These are phyloP conservation scores for Podaxis pistillaris DNA, from an alignment of 768 basidiomycete species.

Conservation along the genomic window DNA sequence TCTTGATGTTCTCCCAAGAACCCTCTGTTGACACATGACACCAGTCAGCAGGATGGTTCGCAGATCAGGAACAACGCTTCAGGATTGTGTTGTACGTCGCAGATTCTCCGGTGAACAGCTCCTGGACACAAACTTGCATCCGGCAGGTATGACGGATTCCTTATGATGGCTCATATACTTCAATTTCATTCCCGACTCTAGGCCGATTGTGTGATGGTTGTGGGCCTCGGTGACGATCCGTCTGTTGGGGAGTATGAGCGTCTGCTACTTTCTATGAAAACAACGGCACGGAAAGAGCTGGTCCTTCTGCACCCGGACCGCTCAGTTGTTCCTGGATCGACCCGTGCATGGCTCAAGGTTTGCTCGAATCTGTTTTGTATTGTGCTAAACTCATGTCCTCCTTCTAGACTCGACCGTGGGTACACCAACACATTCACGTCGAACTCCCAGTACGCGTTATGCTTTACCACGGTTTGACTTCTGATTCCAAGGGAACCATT, in stretches of 20 bases:
- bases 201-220: conserved; percentile 93
- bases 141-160: conserved; percentile 58
- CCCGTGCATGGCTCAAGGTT: conserved; percentile 94
- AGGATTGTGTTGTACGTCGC: conserved; percentile 94
- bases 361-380: conserved; percentile 2
- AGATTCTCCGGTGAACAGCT: conserved; percentile 90
- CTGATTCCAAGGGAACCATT: background rate
- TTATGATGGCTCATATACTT: background rate
- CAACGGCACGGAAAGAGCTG: conserved; percentile 96
- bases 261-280: conserved; percentile 91
- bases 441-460: conserved; percentile 64
- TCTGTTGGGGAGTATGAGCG: conserved; percentile 93
- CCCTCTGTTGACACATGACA: background rate
- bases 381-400: background rate
- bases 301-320: conserved; percentile 92
- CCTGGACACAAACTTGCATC: conserved; percentile 98
- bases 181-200: conserved; percentile 24
- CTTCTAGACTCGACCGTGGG: conserved; percentile 86
- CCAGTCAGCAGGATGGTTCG: conserved; percentile 74
- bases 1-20: background rate
- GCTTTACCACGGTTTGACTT: background rate
- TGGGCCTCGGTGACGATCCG: conserved; percentile 92
- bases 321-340: conserved; percentile 85
- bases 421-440: conserved; percentile 94
- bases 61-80: conserved; percentile 92